These are phyloP conservation scores for Trichocomaceae sp. DNA, from an alignment of 2,329 filamentous ascomycete genomes.

Conservation along the genomic window DNA sequence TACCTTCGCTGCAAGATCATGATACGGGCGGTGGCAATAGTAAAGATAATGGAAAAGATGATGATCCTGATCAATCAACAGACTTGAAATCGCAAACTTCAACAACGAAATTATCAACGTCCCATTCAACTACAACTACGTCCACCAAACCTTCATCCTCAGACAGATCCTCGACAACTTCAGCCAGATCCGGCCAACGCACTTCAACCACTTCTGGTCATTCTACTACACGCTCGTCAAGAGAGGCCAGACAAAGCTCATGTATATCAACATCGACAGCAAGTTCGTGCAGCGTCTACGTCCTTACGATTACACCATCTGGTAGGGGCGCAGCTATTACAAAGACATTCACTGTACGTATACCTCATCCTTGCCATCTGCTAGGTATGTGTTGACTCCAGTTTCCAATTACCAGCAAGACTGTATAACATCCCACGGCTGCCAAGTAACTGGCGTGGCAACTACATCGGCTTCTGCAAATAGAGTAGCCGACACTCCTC, in stretches of 20 bases:
- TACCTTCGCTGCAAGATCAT: neutral
- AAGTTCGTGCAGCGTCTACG: neutral
- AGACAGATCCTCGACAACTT: neutral
- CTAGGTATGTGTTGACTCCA: neutral
- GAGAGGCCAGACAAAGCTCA: neutral
- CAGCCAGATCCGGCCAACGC: neutral
- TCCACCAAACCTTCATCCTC: neutral
- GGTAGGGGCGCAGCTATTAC: neutral
- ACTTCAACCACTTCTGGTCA: neutral
- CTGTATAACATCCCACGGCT: neutral
- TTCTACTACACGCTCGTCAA: neutral
- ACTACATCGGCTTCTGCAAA: neutral
- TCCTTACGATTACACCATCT: neutral
- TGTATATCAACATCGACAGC: neutral
- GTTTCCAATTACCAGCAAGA: neutral
- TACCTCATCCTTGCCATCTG: no score
- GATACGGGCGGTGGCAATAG: neutral
- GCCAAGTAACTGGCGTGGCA: neutral
- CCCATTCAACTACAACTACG: neutral
- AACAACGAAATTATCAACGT: neutral
- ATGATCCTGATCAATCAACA: neutral
- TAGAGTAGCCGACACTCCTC: neutral
- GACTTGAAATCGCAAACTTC: neutral
- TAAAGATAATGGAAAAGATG: neutral
- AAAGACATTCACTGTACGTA: neutral